A percentile compares a stretch with the other conserved stretches of the same genome.
Evolutionary conservation across 2,329 filamentous ascomycete species (phyloP).

Genomic region (Ophiocordyceps unilateralis): DNA sequence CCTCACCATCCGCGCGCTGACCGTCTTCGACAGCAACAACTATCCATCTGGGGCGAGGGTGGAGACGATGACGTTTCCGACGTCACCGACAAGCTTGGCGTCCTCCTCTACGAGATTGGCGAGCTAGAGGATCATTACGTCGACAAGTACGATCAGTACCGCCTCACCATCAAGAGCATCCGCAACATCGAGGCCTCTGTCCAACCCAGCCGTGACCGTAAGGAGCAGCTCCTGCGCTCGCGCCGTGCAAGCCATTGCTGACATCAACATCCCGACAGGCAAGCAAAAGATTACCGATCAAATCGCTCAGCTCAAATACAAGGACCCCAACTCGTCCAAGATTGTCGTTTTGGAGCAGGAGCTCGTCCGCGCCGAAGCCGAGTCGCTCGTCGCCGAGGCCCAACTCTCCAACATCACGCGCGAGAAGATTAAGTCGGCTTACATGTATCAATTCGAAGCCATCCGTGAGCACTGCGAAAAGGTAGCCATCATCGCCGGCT

Average conservation of each 20-base stretch:
- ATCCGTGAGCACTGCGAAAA: constrained; percentile 97
- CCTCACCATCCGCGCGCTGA: background rate
- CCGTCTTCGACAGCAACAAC: constrained; percentile 61
- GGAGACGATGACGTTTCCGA: constrained; percentile 97
- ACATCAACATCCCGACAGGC: constrained; percentile 30
- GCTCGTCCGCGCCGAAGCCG: constrained; percentile 91
- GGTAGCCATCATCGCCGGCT: constrained; percentile 92
- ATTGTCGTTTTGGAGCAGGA: constrained; percentile 98
- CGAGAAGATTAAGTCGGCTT: constrained; percentile 97
- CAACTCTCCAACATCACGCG: constrained; percentile 98
- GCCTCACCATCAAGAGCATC: constrained; percentile 97
- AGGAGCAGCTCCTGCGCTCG: constrained; percentile 16
- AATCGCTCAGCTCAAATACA: constrained; percentile 98
- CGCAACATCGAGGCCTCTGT: constrained; percentile 98
- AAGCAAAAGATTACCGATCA: constrained; percentile 99
- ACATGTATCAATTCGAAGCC: constrained; percentile 95
- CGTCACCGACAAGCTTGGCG: constrained; percentile 95
- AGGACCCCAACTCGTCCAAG: constrained; percentile 94
- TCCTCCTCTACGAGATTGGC: constrained; percentile 94
- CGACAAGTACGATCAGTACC: constrained; percentile 97
- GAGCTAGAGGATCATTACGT: constrained; percentile 97
- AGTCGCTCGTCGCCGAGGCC: constrained; percentile 95
- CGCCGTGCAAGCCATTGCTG: background rate
- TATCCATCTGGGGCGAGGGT: constrained; percentile 90
- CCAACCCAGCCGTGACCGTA: constrained; percentile 92